phyloP scores from a whole-genome alignment of 2,329 filamentous ascomycete genomes.

The Alternaria sp. region DNA sequence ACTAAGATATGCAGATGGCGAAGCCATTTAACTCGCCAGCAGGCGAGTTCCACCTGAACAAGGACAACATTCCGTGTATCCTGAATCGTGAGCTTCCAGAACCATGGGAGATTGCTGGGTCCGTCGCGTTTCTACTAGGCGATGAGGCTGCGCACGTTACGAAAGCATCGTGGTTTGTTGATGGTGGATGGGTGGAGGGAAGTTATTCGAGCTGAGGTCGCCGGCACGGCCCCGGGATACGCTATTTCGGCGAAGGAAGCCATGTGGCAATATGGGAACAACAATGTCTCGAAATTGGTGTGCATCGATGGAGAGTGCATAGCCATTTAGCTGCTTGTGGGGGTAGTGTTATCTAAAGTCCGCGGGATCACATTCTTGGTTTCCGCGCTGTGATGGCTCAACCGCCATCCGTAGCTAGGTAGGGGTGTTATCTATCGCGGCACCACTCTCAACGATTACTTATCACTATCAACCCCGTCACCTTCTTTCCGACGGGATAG shows the following conservation, averaged over 20 bases:
- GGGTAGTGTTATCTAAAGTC: neutral
- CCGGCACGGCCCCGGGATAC: neutral
- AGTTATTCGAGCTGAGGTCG: neutral
- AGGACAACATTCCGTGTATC: conserved; percentile 8
- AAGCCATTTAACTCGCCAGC: conserved; percentile 5
- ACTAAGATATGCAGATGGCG: neutral
- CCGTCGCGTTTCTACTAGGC: conserved; percentile 1
- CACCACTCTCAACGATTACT: neutral
- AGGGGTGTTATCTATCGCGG: neutral
- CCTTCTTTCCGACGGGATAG: conserved; percentile 7
- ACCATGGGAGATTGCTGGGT: conserved; percentile 13
- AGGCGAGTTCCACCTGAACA: conserved; percentile 6
- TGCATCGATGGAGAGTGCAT: neutral
- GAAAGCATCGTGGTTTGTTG: conserved; percentile 13
- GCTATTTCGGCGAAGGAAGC: neutral
- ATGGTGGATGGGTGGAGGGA: conserved; percentile 5
- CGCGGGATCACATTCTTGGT: neutral
- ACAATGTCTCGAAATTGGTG: neutral
- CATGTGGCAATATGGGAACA: neutral
- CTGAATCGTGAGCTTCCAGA: conserved; percentile 12
- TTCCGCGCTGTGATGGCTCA: neutral
- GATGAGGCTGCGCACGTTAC: conserved; percentile 10
- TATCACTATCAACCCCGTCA: neutral
- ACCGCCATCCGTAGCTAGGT: conserved; percentile 5
- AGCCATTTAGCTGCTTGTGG: neutral